Percentiles rank a stretch among this genome's conserved stretches.
Conservation (phyloP, 257 asterid genomes). For the Galeopsis tetrahit region DNA sequence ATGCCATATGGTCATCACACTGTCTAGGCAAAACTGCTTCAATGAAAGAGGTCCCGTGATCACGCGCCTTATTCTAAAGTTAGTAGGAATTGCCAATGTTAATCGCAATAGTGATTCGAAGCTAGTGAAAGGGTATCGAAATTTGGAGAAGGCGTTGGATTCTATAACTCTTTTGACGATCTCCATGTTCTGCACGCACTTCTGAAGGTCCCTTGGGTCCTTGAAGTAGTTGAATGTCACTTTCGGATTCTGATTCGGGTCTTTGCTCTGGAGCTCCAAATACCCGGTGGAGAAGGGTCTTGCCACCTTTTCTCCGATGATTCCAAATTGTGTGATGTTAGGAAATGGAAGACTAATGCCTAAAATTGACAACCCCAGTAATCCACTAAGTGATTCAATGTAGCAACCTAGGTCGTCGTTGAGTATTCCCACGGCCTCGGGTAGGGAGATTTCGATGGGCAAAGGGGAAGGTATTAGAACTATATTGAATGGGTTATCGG, state of each 20-base stretch:
- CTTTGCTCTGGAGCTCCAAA: slow-evolving; percentile 54
- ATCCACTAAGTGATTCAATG: slow-evolving; percentile 68
- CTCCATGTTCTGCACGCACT: slow-evolving; percentile 67
- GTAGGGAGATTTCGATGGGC: slow-evolving; percentile 56
- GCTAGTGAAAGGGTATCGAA: slow-evolving; percentile 51
- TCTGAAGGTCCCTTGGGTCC: slow-evolving; percentile 63
- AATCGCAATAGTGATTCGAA: slow-evolving; percentile 41
- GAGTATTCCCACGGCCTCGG: slow-evolving; percentile 68
- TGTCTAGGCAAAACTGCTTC: slow-evolving; percentile 72
- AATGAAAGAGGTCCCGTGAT: slow-evolving; percentile 43
- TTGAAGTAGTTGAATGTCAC: slow-evolving; percentile 81
- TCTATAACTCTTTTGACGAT: slow-evolving; percentile 47
- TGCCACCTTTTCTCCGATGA: not conserved
- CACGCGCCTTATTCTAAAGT: slow-evolving; percentile 51
- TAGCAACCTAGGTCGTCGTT: slow-evolving; percentile 43
- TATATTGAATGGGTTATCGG: slow-evolving; percentile 78
- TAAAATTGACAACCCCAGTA: not conserved
- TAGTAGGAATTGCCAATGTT: slow-evolving; percentile 48
- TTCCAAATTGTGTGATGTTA: not conserved
- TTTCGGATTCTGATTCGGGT: slow-evolving; percentile 66
- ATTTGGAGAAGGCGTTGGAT: slow-evolving; percentile 47
- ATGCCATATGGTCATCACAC: slow-evolving; percentile 82
- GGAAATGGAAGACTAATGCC: not conserved
- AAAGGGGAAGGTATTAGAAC: slow-evolving; percentile 54
- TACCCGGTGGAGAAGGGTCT: slow-evolving; percentile 72